Conservation (phyloP, 306 rosid genomes). For the Castanea mollissima region DNA sequence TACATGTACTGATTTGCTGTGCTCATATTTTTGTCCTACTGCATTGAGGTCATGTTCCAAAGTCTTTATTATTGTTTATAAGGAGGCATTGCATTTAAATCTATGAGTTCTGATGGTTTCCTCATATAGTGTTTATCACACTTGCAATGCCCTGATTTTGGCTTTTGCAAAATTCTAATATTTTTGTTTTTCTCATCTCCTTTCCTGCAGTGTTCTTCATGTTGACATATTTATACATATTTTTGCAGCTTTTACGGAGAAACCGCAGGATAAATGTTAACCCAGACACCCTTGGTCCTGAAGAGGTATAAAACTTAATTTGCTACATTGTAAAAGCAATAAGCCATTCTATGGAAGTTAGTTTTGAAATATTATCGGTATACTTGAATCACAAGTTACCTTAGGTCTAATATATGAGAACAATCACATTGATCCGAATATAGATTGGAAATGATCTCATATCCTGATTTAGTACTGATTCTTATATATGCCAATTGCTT, state of each 20-base stretch:
- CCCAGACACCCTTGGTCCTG: constrained; percentile 70
- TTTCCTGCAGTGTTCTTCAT: constrained; percentile 15
- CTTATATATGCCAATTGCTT: background rate
- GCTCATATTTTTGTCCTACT: background rate
- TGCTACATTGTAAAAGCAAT: background rate
- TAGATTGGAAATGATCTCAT: constrained; percentile 12
- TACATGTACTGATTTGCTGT: background rate
- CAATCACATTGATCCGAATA: background rate
- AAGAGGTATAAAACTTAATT: constrained; percentile 65
- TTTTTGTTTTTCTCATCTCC: constrained; percentile 4
- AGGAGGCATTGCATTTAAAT: background rate
- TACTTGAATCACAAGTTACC: background rate
- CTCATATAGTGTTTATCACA: background rate
- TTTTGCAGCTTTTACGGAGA: constrained; percentile 79
- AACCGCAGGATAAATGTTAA: constrained; percentile 71
- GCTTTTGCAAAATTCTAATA: constrained; percentile 11
- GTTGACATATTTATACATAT: constrained; percentile 14
- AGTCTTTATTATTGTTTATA: background rate
- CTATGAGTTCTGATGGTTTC: background rate
- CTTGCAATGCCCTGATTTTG: background rate
- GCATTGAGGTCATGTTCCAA: background rate
- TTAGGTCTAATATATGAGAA: background rate
- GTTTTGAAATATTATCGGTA: background rate
- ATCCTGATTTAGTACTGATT: constrained; percentile 7
- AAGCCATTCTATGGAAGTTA: background rate